Percentiles rank a stretch among this genome's conserved stretches.
phyloP scores from a whole-genome alignment of 2,329 filamentous ascomycete genomes.

The Fusarium dimerum region DNA sequence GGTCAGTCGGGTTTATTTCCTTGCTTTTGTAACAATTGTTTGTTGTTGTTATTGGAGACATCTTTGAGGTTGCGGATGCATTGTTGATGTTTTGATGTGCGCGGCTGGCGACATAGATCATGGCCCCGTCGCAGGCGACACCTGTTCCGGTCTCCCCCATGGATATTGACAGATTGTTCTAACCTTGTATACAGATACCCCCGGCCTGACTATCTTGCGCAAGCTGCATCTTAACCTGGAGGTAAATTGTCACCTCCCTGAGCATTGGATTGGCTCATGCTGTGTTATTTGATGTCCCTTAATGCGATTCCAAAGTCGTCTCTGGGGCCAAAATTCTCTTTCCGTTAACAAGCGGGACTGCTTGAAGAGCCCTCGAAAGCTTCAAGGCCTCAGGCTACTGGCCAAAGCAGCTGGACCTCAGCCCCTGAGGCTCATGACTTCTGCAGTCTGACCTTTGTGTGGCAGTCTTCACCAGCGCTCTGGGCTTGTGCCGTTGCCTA shows the following conservation, averaged over 20 bases:
- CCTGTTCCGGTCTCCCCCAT: slow-evolving; percentile 1
- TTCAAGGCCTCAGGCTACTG: no score
- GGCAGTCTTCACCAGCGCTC: no score
- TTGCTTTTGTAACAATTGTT: not conserved
- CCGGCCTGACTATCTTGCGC: slow-evolving; percentile 4
- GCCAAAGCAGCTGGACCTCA: no score
- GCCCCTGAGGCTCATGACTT: no score
- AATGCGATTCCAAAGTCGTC: slow-evolving; percentile 2
- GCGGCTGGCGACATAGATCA: slow-evolving; percentile 1
- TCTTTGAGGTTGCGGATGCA: slow-evolving; percentile 2
- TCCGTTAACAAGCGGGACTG: slow-evolving; percentile 1
- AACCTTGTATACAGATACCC: slow-evolving; percentile 4
- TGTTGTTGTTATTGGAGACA: not conserved
- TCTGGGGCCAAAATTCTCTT: slow-evolving; percentile 1
- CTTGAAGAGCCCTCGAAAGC: no score
- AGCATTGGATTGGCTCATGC: slow-evolving; percentile 4
- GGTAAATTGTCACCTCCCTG: slow-evolving; percentile 4
- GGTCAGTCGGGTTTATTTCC: slow-evolving; percentile 2
- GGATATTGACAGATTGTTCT: slow-evolving; percentile 1
- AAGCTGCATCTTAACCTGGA: slow-evolving; percentile 4
- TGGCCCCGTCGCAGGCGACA: slow-evolving; percentile 3
- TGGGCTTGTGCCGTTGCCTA: not conserved
- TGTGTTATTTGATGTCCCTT: slow-evolving; percentile 2
- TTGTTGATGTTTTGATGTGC: slow-evolving; percentile 3
- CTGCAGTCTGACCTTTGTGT: no score